Conservation (phyloP, 345 rosid genomes). For the Acer negundo region DNA sequence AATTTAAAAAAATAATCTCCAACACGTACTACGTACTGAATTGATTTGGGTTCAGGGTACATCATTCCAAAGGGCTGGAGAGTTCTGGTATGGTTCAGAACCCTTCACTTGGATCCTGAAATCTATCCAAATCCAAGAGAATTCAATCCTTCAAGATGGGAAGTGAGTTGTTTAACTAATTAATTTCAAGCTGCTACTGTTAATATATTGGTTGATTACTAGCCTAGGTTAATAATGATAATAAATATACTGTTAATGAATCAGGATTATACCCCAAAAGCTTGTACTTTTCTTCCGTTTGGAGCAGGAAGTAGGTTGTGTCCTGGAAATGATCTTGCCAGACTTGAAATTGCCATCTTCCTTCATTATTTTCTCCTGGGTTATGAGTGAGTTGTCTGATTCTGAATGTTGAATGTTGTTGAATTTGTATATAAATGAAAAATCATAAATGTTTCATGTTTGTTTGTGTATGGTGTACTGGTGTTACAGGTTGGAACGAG, state of each 20-base stretch:
- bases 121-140: conserved; percentile 62
- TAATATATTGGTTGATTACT: conserved; percentile 8
- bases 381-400: conserved; percentile 42
- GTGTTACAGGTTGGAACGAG: conserved; percentile 39
- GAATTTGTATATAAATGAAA: neutral
- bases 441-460: neutral
- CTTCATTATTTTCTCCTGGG: conserved; percentile 81
- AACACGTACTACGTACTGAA: neutral
- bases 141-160: conserved; percentile 89
- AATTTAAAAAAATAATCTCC: too few relatives aligned
- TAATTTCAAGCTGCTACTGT: too few relatives aligned
- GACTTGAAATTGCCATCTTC: conserved; percentile 74
- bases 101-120: conserved; percentile 65
- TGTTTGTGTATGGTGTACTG: neutral
- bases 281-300: conserved; percentile 78
- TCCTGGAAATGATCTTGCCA: conserved; percentile 91
- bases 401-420: neutral
- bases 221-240: too few relatives aligned
- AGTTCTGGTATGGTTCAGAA: conserved; percentile 78
- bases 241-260: neutral
- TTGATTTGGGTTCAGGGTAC: conserved; percentile 49
- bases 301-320: conserved; percentile 83
- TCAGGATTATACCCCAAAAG: conserved; percentile 56
- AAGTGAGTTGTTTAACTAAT: conserved; percentile 44
- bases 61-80: conserved; percentile 89